Conservation (phyloP, 1,284 basidiomycete genomes). For the Cryptococcus neoformans region DNA sequence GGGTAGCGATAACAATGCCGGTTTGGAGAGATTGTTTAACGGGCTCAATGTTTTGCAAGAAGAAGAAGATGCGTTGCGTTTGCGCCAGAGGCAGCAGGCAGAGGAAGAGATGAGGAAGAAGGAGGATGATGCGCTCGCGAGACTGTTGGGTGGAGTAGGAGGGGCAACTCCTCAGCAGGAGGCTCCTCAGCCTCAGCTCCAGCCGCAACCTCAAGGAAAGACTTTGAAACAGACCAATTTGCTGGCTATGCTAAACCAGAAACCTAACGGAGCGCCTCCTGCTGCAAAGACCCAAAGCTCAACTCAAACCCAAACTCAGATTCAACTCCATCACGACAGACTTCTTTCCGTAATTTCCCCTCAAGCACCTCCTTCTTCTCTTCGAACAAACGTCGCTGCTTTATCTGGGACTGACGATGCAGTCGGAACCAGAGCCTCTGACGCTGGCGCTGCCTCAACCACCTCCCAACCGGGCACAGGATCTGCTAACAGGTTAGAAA, state of each 20-base stretch:
- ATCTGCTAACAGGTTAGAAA: background rate
- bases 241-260: slow-evolving; percentile 25
- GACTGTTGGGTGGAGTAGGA: slow-evolving; percentile 28
- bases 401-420: background rate
- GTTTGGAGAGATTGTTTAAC: slow-evolving; percentile 32
- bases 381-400: background rate
- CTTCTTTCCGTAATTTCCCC: slow-evolving; percentile 27
- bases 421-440: background rate
- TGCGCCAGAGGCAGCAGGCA: background rate
- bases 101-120: slow-evolving; percentile 13
- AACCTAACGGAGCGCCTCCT: background rate
- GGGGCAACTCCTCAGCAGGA: slow-evolving; percentile 3
- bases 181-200: background rate
- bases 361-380: background rate
- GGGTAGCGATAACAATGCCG: slow-evolving; percentile 26
- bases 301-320: background rate
- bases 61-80: slow-evolving; percentile 8
- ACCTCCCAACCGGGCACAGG: background rate
- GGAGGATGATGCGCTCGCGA: slow-evolving; percentile 38
- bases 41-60: slow-evolving; percentile 22
- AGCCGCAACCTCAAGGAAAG: background rate
- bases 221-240: slow-evolving; percentile 19
- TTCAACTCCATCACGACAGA: slow-evolving; percentile 26
- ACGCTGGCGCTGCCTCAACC: background rate
- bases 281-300: background rate